These are phyloP conservation scores for Amanita rubescens DNA, from an alignment of 768 basidiomycete species.

Conservation along the genomic window DNA sequence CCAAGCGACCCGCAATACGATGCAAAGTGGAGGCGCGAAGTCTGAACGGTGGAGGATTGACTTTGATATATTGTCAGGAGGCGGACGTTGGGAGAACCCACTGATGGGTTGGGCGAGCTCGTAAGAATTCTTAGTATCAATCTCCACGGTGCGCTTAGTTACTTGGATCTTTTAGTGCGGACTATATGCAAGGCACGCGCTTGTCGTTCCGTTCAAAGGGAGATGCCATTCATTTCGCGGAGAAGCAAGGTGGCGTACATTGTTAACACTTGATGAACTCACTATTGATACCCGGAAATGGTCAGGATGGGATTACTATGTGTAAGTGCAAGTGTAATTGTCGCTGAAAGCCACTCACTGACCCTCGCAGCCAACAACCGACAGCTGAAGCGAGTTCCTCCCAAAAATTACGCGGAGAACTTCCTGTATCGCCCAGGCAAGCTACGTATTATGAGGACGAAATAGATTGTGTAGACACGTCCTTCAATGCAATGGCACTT, in stretches of 20 bases:
- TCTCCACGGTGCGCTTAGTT: not conserved
- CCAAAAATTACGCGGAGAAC: constrained; percentile 90
- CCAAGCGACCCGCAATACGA: constrained; percentile 88
- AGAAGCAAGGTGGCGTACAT: constrained; percentile 76
- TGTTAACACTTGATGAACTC: constrained; percentile 1
- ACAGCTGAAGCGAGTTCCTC: constrained; percentile 62
- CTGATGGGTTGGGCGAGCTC: constrained; percentile 97
- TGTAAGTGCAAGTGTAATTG: constrained; percentile 44
- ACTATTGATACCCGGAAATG: constrained; percentile 9
- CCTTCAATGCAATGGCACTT: not conserved
- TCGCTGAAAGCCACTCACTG: not conserved
- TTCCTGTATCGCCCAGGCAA: constrained; percentile 75
- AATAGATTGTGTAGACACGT: constrained; percentile 46
- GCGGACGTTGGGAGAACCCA: constrained; percentile 95
- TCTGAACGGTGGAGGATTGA: constrained; percentile 89
- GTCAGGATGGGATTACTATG: constrained; percentile 87
- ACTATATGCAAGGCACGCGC: constrained; percentile 92
- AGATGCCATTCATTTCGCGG: constrained; percentile 90
- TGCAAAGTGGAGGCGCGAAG: constrained; percentile 88
- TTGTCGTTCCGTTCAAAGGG: constrained; percentile 80
- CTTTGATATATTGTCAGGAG: constrained; percentile 85
- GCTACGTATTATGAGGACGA: constrained; percentile 82
- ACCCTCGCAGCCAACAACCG: constrained; percentile 42
- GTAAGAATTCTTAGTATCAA: constrained; percentile 38
- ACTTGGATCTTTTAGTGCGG: constrained; percentile 48